Conservation (phyloP, 1,284 basidiomycete genomes). For the Irpex sp. region DNA sequence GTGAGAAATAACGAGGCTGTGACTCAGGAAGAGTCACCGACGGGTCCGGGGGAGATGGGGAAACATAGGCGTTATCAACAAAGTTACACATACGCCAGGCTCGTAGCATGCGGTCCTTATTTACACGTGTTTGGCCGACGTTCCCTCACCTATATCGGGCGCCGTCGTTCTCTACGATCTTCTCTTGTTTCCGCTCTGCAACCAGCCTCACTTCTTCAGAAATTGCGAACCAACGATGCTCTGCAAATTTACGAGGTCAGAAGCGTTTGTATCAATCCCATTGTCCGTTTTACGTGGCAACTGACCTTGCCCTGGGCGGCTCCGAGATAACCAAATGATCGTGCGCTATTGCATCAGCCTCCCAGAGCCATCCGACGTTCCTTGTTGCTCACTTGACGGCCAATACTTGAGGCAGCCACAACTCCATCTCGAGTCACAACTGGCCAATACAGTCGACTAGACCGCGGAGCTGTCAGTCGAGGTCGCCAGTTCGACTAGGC, state of each 20-base stretch:
- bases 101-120: neutral
- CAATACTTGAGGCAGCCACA: neutral
- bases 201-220: neutral
- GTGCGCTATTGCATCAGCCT: neutral
- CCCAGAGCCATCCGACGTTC: neutral
- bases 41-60: neutral
- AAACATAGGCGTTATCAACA: constrained; percentile 1
- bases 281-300: neutral
- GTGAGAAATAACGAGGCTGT: neutral
- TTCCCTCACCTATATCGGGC: neutral
- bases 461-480: neutral
- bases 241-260: neutral
- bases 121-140: neutral
- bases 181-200: neutral
- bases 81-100: neutral
- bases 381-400: neutral
- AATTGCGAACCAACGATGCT: neutral
- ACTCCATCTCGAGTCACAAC: neutral
- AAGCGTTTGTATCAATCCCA: neutral
- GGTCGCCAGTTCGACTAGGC: neutral
- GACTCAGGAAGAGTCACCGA: neutral
- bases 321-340: neutral
- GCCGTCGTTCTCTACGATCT: neutral
- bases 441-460: neutral
- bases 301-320: neutral